Evolutionary conservation across 2,329 filamentous ascomycete species (phyloP).

Genomic region (Leptoxyphium fumago): DNA sequence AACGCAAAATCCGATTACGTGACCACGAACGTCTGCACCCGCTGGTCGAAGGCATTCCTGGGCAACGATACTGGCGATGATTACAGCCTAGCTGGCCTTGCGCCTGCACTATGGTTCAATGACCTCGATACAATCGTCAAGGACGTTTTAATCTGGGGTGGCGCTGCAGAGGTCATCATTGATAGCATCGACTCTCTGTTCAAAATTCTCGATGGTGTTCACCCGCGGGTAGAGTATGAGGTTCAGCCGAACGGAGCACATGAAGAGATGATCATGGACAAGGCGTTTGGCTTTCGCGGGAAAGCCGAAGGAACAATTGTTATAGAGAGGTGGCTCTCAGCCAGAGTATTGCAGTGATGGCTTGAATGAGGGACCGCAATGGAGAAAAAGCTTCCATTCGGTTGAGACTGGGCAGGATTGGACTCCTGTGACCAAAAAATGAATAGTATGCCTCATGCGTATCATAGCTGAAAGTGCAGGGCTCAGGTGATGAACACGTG

Average conservation of each 20-base stretch:
- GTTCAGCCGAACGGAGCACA: constrained; percentile 24
- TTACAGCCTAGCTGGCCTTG: constrained; percentile 39
- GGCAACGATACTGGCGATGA: constrained; percentile 24
- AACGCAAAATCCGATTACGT: constrained; percentile 41
- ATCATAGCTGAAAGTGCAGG: too few relatives aligned
- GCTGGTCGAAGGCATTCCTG: constrained; percentile 37
- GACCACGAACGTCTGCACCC: constrained; percentile 21
- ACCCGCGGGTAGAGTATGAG: constrained; percentile 20
- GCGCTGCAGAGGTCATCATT: constrained; percentile 41
- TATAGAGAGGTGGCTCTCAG: constrained; percentile 21
- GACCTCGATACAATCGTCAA: constrained; percentile 29
- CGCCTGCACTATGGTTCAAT: constrained; percentile 39
- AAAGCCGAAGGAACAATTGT: constrained; percentile 20
- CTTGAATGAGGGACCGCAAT: too few relatives aligned
- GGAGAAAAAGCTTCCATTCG: too few relatives aligned
- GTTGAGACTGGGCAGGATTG: too few relatives aligned
- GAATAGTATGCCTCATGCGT: too few relatives aligned
- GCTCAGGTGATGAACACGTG: too few relatives aligned
- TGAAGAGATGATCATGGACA: constrained; percentile 28
- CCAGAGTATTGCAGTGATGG: too few relatives aligned
- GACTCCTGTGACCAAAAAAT: too few relatives aligned
- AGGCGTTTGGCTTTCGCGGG: constrained; percentile 24
- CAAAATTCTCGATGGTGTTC: constrained; percentile 30
- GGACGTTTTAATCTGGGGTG: constrained; percentile 38
- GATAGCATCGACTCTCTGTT: constrained; percentile 40